Conservation (phyloP, 225 moss, liverwort and hornwort species). For the Marchantia polymorpha region DNA sequence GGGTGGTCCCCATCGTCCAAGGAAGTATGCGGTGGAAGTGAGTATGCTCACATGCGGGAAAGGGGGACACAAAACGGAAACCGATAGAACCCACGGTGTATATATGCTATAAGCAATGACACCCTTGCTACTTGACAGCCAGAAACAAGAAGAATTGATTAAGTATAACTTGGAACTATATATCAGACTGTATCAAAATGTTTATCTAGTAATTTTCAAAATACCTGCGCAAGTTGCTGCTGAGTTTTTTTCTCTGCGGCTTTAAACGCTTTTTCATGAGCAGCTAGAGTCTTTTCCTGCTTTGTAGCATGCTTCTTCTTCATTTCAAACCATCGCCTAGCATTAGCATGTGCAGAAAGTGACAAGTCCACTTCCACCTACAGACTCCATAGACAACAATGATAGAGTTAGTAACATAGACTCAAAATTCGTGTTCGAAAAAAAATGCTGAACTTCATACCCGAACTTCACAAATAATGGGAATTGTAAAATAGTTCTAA, state of each 20-base stretch:
- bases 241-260: slow-evolving; percentile 90
- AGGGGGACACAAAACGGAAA: no score
- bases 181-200: not conserved
- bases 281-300: slow-evolving; percentile 89
- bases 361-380: slow-evolving; percentile 83
- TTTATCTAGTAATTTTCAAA: not conserved
- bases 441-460: no score
- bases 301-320: slow-evolving; percentile 91
- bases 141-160: not conserved
- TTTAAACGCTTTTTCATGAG: slow-evolving; percentile 87
- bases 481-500: no score
- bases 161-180: not conserved
- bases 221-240: slow-evolving; percentile 81
- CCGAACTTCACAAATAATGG: no score
- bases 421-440: no score
- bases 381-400: slow-evolving; percentile 10
- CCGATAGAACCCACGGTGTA: not conserved
- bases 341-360: slow-evolving; percentile 86
- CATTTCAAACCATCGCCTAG: slow-evolving; percentile 87
- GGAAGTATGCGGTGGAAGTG: no score
- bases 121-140: not conserved
- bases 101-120: not conserved
- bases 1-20: no score
- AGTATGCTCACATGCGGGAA: no score
- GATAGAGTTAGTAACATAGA: not conserved